These are phyloP conservation scores for Emergomyces africanus DNA, from an alignment of 2,329 filamentous ascomycete species.

Conservation along the genomic window DNA sequence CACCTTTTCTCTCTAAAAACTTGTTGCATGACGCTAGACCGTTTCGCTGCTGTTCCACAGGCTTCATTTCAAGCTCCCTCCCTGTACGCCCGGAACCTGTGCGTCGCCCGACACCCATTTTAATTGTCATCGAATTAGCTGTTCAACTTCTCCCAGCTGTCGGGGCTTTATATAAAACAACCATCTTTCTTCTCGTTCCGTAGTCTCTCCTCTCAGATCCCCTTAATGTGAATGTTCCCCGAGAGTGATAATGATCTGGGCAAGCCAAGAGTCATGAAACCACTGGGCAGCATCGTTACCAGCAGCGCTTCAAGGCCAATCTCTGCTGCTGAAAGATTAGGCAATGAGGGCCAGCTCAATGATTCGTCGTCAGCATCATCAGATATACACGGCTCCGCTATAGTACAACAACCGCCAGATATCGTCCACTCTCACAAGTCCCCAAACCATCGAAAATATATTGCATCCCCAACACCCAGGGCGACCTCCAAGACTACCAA, in stretches of 20 bases:
- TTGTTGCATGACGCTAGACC: background rate
- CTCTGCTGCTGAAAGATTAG: background rate
- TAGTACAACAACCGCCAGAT: background rate
- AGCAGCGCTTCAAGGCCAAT: background rate
- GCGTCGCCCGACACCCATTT: background rate
- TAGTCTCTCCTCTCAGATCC: background rate
- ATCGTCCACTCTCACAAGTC: background rate
- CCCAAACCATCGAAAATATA: background rate
- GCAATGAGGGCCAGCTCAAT: background rate
- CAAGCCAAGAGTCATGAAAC: background rate
- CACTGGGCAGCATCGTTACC: background rate
- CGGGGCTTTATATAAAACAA: background rate
- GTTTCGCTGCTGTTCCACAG: background rate
- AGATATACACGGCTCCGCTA: background rate
- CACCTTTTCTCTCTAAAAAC: background rate
- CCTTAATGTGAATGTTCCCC: background rate
- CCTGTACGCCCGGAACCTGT: background rate
- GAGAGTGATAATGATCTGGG: background rate
- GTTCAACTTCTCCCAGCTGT: background rate
- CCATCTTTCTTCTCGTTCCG: background rate
- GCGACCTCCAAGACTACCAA: constrained; percentile 3
- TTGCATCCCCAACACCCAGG: background rate
- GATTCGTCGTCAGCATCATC: background rate
- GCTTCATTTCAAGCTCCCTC: background rate
- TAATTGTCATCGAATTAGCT: background rate